Conservation (phyloP, 2,329 filamentous ascomycete species). For the Fusarium albidum region DNA sequence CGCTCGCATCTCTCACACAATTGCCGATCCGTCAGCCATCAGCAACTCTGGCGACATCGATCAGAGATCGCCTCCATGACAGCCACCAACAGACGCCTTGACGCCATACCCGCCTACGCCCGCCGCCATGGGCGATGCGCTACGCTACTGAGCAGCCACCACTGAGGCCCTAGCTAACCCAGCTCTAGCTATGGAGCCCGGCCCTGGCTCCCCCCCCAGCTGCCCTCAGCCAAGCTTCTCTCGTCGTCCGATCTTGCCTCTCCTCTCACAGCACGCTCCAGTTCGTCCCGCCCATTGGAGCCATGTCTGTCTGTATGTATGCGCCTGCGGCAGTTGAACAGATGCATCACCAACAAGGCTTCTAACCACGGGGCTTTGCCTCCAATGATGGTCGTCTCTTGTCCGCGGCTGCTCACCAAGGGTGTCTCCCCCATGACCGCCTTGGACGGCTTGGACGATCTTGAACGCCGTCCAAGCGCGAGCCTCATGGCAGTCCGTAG, state of each 20-base stretch:
- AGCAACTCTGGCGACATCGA: conserved; percentile 18
- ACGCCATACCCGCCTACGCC: conserved; percentile 38
- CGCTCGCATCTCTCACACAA: neutral
- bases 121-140: conserved; percentile 3
- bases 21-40: conserved; percentile 4
- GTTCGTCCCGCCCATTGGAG: neutral
- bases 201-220: neutral
- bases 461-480: conserved; percentile 15
- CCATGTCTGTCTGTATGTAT: conserved; percentile 2
- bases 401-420: neutral
- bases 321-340: neutral
- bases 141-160: neutral
- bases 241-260: neutral
- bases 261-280: neutral
- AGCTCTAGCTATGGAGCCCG: neutral
- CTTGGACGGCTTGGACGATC: conserved; percentile 19
- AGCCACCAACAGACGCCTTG: conserved; percentile 40
- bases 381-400: conserved; percentile 13
- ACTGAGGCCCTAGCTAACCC: conserved; percentile 2
- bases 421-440: conserved; percentile 1
- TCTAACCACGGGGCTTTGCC: conserved; percentile 11
- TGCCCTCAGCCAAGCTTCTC: neutral
- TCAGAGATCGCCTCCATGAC: conserved; percentile 27
- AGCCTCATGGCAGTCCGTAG: conserved; percentile 3
- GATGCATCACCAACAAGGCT: conserved; percentile 6